These are phyloP conservation scores for Ascochyta fabae DNA, from an alignment of 2,329 filamentous ascomycete species.

Conservation along the genomic window DNA sequence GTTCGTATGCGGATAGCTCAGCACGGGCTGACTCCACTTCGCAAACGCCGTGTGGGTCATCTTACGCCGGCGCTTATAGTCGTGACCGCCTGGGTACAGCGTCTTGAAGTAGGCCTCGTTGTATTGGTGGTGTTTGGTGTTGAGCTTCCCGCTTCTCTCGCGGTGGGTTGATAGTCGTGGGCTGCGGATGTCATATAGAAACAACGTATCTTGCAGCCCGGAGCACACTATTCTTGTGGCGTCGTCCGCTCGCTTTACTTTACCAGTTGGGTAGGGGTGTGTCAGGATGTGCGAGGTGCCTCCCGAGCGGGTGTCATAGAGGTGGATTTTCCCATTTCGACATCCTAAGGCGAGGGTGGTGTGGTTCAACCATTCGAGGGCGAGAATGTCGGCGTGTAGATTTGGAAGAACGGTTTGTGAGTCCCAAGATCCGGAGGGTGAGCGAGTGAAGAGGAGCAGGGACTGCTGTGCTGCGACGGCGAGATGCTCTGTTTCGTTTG, in stretches of 20 bases:
- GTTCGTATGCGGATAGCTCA: constrained; percentile 38
- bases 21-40: constrained; percentile 35
- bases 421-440: constrained; percentile 31
- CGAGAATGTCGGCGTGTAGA: constrained; percentile 37
- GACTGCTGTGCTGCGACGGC: constrained; percentile 40
- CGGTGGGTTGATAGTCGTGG: constrained; percentile 9
- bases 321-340: constrained; percentile 41
- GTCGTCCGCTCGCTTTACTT: constrained; percentile 36
- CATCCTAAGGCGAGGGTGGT: constrained; percentile 41
- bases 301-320: constrained; percentile 42
- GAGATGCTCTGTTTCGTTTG: constrained; percentile 35
- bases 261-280: constrained; percentile 33
- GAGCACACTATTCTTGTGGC: constrained; percentile 36
- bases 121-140: constrained; percentile 16
- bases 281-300: constrained; percentile 34
- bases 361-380: constrained; percentile 43
- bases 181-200: constrained; percentile 43
- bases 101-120: constrained; percentile 23
- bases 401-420: constrained; percentile 7
- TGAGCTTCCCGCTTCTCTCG: not conserved
- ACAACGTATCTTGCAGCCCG: constrained; percentile 34
- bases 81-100: constrained; percentile 13
- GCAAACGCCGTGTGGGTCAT: constrained; percentile 13
- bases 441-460: constrained; percentile 34
- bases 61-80: constrained; percentile 22